Percentiles rank a stretch among this genome's conserved stretches.
These are phyloP conservation scores for Clitocybe nebularis DNA, from an alignment of 1,284 basidiomycete genomes.

Conservation along the genomic window DNA sequence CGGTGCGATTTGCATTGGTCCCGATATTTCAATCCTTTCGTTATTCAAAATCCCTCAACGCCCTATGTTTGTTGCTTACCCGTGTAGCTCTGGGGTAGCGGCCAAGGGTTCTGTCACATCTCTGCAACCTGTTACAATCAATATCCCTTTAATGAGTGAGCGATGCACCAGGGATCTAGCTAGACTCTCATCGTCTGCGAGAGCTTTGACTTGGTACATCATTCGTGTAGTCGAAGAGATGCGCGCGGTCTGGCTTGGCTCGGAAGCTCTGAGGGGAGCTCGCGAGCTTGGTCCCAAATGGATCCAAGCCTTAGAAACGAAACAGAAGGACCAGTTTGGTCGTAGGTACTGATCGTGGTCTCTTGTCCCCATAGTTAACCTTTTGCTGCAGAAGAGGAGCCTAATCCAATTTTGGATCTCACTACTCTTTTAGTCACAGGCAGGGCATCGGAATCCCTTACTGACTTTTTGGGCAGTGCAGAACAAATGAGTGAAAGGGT, in stretches of 20 bases:
- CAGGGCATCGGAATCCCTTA: slow-evolving; percentile 58
- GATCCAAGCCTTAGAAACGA: slow-evolving; percentile 58
- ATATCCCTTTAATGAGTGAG: slow-evolving; percentile 54
- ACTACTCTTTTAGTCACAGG: slow-evolving; percentile 71
- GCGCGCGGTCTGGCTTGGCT: slow-evolving; percentile 67
- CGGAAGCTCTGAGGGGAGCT: slow-evolving; percentile 59
- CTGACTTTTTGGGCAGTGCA: slow-evolving; percentile 70
- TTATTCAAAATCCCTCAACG: slow-evolving; percentile 46
- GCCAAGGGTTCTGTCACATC: slow-evolving; percentile 23
- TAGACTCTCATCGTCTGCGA: slow-evolving; percentile 61
- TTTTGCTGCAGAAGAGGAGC: slow-evolving; percentile 44
- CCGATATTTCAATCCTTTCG: slow-evolving; percentile 34
- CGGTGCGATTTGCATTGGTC: slow-evolving; percentile 50
- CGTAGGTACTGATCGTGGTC: slow-evolving; percentile 39
- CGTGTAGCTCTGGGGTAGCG: slow-evolving; percentile 17
- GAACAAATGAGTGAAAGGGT: slow-evolving; percentile 81
- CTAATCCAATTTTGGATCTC: slow-evolving; percentile 64
- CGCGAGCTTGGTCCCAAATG: slow-evolving; percentile 70
- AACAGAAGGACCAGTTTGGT: slow-evolving; percentile 60
- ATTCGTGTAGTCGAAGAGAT: slow-evolving; percentile 70
- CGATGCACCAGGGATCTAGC: slow-evolving; percentile 64
- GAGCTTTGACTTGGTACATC: slow-evolving; percentile 67
- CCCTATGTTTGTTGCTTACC: slow-evolving; percentile 47
- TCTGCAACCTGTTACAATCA: slow-evolving; percentile 44
- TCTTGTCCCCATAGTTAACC: slow-evolving; percentile 11